Base-by-base conservation (phyloP, 1,139 yeast genomes). In the Blastobotrys proliferans region DNA sequence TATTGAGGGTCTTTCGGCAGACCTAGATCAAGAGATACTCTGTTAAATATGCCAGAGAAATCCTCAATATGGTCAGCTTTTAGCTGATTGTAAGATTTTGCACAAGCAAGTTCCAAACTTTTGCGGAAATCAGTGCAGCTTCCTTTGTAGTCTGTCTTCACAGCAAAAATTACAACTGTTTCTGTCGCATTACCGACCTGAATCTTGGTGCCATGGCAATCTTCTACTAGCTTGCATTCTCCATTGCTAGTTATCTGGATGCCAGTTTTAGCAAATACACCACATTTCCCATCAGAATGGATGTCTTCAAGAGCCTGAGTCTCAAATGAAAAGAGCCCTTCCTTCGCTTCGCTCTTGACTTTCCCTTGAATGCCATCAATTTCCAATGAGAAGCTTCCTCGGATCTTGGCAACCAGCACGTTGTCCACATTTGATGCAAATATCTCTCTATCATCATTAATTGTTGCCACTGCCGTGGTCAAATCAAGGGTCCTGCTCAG, bases 241-340 rank as follows among this genome's bases (percentile, higher is more conserved):
- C 28, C 34, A 11, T 43, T 38, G 13, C 24, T 33, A 10, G 18
- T 20, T 5, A 44, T 34, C 16, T 22, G 11, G 10, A 41, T 20
- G 8, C 17, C 25, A 4, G 40, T 41, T 18, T 19, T 16, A 27
- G 37, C 39, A 8, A 22, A 10, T 10, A 36, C 45, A 18, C 47
- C 47, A 31, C 45, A 44, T n/a, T 16, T 40, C 11, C 47, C 47
- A 28, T 41, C 45, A 27, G 42, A 35, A 28, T 44, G 47, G n/a
- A 44, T 32, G 14, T n/a, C 19, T 34, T 44, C 47, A 2, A 36
- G 18, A 13, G 47, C 47, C 21, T 35, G 44, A 2, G 36, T 41
- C 18, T 34, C 41, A 22, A 40, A 35, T 6, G 19, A 25, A 6
- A 40, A 28, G 6, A 26, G 26, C 17, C 31, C 30, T 14, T 29